phyloP scores from a whole-genome alignment of 106 monocot species.

The Dendrobium officinale region DNA sequence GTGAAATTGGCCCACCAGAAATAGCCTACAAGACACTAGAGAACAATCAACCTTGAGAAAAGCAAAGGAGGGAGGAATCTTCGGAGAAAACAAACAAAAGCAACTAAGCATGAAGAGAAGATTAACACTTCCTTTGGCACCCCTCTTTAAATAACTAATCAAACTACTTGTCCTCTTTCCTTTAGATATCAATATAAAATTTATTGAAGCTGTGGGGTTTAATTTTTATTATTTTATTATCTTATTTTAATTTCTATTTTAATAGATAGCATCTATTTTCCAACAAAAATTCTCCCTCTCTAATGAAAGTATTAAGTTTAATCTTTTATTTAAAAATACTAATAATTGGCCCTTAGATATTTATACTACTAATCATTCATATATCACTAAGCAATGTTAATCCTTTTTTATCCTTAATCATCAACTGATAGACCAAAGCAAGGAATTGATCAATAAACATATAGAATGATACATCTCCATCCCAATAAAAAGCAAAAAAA shows the following conservation, averaged over 20 bases:
- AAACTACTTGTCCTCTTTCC: background rate
- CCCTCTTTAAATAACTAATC: background rate
- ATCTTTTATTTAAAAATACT: no score
- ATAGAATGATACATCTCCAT: background rate
- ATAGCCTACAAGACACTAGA: conserved; percentile 3
- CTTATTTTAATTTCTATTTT: no score
- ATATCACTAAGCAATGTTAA: no score
- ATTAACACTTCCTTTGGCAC: background rate
- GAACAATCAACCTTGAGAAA: conserved; percentile 9
- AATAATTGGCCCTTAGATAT: no score
- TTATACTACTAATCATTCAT: no score
- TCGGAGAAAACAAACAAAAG: conserved; percentile 1
- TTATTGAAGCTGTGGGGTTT: background rate
- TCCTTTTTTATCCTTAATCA: no score
- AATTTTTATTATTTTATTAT: background rate
- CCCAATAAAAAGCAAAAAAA: background rate
- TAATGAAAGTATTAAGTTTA: no score
- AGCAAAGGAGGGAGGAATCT: background rate
- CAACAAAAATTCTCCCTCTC: no score
- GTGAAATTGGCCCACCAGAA: background rate
- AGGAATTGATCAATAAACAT: background rate
- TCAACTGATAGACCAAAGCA: background rate
- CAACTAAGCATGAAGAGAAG: background rate
- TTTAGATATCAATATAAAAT: background rate
- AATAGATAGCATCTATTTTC: no score